Base-by-base conservation (phyloP, 768 basidiomycete species). In the Trichaptum fuscoviolaceum region DNA sequence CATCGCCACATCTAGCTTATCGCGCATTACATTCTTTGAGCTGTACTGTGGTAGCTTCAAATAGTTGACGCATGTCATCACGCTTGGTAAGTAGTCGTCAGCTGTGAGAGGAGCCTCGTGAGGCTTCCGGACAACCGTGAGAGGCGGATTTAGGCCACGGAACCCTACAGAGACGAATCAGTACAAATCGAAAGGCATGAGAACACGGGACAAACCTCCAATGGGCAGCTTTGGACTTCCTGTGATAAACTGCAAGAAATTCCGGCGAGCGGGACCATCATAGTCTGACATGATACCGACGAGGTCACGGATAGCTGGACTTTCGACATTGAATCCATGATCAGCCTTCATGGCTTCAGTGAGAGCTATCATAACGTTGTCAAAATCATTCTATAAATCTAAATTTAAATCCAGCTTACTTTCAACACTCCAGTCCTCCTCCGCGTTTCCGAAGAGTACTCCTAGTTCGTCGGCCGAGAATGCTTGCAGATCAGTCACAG, bases 21-120 rank as follows among this genome's bases (percentile, higher is more conserved):
- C 87, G 71, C 80, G 83, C 87, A 99, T 90, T 52, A 93, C 87
- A 36, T 81, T 84, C 77, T 92, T 95, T 27, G 90, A 88, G 65
- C 92, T 93, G 76, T 99, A 99, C 73, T 98, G 95, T 0, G 96
- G 96, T 70, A 98, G 81, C 77, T 99, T 99, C 73, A 99, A 80
- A 74, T 95, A 96, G 77, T 95, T 95, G 67, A 95, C 96, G 76
- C 97, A 99, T 3, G 97, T 99, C 97, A 99, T 99, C 34, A 98
- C 96, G 72, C 93, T 96, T 0, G 96, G 96, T 30, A 99, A 82
- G 74, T 97, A 96, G 73, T 97, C 93, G 74, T 99, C 95, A 7
- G 96, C 92, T 7, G 86, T 87, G 66, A 97, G 82, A 12, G 95
- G 92, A 7, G 91, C 83, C 77, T 98, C 97, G 70, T 96, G 95